These are phyloP conservation scores for Colletotrichum sp. DNA, from an alignment of 2,329 filamentous ascomycete species.

Conservation along the genomic window DNA sequence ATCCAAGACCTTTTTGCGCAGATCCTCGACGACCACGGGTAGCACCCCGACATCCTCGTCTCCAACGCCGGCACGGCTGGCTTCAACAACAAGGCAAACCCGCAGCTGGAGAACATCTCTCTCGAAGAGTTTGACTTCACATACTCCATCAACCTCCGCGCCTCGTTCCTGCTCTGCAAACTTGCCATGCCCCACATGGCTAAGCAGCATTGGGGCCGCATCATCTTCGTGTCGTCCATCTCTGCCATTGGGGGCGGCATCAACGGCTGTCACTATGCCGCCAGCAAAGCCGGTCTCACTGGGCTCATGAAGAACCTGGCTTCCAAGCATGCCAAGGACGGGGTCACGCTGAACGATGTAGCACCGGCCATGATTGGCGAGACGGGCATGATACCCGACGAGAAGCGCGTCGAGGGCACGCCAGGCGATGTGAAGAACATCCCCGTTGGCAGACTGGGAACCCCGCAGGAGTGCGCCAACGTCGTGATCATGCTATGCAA, in stretches of 20 bases:
- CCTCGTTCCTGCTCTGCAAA: conserved; percentile 66
- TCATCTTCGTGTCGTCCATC: conserved; percentile 68
- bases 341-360: conserved; percentile 72
- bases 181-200: conserved; percentile 66
- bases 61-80: conserved; percentile 61
- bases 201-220: conserved; percentile 62
- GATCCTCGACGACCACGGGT: conserved; percentile 55
- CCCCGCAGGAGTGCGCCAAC: conserved; percentile 63
- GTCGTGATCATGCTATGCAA: conserved; percentile 63
- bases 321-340: conserved; percentile 59
- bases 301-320: conserved; percentile 70
- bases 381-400: conserved; percentile 66
- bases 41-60: conserved; percentile 65
- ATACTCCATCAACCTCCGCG: conserved; percentile 64
- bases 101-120: conserved; percentile 59
- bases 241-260: conserved; percentile 67
- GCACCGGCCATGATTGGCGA: conserved; percentile 71
- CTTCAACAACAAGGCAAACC: conserved; percentile 62
- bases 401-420: conserved; percentile 52
- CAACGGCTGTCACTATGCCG: conserved; percentile 66
- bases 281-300: conserved; percentile 65
- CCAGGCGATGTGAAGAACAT: conserved; percentile 64
- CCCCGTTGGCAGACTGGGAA: conserved; percentile 61
- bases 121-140: conserved; percentile 69
- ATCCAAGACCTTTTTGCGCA: conserved; percentile 59